Evolutionary conservation across 1,284 basidiomycete species (phyloP).

Genomic region (Malassezia nana): DNA sequence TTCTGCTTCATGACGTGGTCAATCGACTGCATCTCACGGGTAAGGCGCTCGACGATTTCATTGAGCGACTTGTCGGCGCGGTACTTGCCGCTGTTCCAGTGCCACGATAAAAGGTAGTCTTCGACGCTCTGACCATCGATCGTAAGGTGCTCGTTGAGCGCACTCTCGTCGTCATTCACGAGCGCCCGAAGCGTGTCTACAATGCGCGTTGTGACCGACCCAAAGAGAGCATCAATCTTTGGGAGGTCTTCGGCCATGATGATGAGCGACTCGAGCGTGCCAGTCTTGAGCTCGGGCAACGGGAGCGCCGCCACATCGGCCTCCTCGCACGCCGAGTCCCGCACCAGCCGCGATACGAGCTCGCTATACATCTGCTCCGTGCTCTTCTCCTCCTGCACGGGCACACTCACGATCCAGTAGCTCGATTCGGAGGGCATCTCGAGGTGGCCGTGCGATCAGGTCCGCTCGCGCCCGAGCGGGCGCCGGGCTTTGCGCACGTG

Average conservation of each 20-base stretch:
- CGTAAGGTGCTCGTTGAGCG: conserved; percentile 69
- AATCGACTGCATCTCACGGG: conserved; percentile 54
- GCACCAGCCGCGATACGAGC: conserved; percentile 48
- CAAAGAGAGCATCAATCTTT: conserved; percentile 83
- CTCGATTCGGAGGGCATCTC: conserved; percentile 53
- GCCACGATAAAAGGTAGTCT: conserved; percentile 61
- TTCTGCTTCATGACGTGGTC: conserved; percentile 58
- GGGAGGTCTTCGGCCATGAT: conserved; percentile 82
- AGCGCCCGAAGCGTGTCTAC: conserved; percentile 88
- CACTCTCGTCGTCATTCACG: conserved; percentile 73
- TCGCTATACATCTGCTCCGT: conserved; percentile 51
- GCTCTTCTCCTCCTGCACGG: conserved; percentile 51
- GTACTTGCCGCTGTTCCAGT: conserved; percentile 81
- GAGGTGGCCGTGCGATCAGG: conserved; percentile 7
- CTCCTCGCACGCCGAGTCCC: conserved; percentile 31
- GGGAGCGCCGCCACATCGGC: conserved; percentile 34
- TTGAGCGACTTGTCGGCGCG: conserved; percentile 65
- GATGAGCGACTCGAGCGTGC: conserved; percentile 82
- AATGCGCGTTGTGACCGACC: conserved; percentile 74
- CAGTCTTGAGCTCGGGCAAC: conserved; percentile 57
- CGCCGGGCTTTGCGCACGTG: conserved; percentile 12
- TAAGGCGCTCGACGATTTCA: conserved; percentile 71
- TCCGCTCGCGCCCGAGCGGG: not conserved
- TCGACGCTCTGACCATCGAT: conserved; percentile 75
- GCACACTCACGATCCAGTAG: conserved; percentile 55